Evolutionary conservation across 108 stramenopile genomes (phyloP).

Genomic region (Nannochloropsis salina): DNA sequence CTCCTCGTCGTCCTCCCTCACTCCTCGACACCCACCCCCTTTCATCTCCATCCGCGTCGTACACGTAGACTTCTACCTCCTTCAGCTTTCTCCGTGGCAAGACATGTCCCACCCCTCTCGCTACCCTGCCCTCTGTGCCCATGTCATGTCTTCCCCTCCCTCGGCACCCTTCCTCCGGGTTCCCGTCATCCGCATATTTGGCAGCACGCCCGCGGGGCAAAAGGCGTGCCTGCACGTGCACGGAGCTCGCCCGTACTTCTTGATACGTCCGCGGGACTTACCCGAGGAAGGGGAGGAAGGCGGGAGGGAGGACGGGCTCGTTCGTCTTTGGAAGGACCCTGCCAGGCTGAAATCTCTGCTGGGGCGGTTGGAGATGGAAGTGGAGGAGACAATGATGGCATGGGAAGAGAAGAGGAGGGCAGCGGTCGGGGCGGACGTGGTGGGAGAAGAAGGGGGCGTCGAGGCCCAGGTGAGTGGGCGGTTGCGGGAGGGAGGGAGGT

Average conservation of each 20-base stretch:
- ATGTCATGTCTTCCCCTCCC: neutral
- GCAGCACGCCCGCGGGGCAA: conserved; percentile 54
- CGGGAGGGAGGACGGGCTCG: conserved; percentile 18
- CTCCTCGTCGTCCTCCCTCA: neutral
- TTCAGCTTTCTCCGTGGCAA: neutral
- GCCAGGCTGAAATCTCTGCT: conserved; percentile 32
- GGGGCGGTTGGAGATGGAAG: conserved; percentile 34
- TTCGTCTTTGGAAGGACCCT: conserved; percentile 22
- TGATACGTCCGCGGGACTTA: conserved; percentile 35
- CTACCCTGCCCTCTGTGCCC: neutral
- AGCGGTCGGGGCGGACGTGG: neutral
- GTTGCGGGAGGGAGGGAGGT: conserved; percentile 24
- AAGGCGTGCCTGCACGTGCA: conserved; percentile 55
- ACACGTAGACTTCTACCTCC: conserved; percentile 44
- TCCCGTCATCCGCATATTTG: conserved; percentile 52
- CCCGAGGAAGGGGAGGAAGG: conserved; percentile 21
- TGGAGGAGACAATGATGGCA: conserved; percentile 38
- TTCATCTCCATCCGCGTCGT: conserved; percentile 43
- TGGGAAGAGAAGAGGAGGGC: neutral
- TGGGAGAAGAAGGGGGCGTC: neutral
- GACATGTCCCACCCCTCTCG: conserved; percentile 24
- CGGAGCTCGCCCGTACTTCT: conserved; percentile 48
- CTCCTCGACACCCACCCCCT: neutral
- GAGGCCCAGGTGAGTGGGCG: neutral
- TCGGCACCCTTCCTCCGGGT: neutral